A percentile compares a stretch with the other conserved stretches of the same genome.
phyloP scores from a whole-genome alignment of 2,329 filamentous ascomycete genomes.

The Tympanopsis confertula region DNA sequence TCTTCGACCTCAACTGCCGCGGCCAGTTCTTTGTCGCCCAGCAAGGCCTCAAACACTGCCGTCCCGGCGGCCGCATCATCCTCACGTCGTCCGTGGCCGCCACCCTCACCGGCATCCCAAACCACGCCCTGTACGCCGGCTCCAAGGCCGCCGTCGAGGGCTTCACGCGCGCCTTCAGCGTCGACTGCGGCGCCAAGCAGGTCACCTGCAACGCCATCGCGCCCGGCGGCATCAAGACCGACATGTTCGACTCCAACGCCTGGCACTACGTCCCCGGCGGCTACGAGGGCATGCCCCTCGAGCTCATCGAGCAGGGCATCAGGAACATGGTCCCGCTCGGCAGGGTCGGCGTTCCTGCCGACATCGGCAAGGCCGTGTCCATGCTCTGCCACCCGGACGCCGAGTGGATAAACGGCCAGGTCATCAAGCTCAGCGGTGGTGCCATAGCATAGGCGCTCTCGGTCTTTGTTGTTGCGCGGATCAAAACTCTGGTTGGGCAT shows the following conservation, averaged over 20 bases:
- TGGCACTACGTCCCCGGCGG: slow-evolving; percentile 54
- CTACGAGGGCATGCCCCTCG: slow-evolving; percentile 34
- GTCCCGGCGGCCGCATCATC: slow-evolving; percentile 59
- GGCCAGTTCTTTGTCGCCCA: slow-evolving; percentile 72
- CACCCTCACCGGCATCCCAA: slow-evolving; percentile 51
- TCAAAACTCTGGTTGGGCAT: no score
- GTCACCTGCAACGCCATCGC: slow-evolving; percentile 66
- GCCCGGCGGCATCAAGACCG: slow-evolving; percentile 62
- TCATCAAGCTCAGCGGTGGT: slow-evolving; percentile 25
- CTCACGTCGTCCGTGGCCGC: slow-evolving; percentile 62
- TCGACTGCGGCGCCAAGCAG: slow-evolving; percentile 55
- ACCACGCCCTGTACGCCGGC: slow-evolving; percentile 63
- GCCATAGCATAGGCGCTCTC: background rate
- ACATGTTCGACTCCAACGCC: slow-evolving; percentile 65
- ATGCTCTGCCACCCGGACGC: slow-evolving; percentile 43
- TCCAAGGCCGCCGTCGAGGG: slow-evolving; percentile 65
- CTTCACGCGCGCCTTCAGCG: slow-evolving; percentile 60
- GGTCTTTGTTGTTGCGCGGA: no score
- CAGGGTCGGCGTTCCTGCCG: slow-evolving; percentile 42
- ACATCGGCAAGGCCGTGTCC: slow-evolving; percentile 45
- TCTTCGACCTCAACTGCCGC: slow-evolving; percentile 60
- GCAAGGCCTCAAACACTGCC: slow-evolving; percentile 60
- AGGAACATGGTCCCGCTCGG: slow-evolving; percentile 45
- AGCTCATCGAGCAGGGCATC: slow-evolving; percentile 41
- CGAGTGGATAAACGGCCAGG: slow-evolving; percentile 53